phyloP scores from a whole-genome alignment of 352 stramenopile genomes.

The Pythium guiyangense region DNA sequence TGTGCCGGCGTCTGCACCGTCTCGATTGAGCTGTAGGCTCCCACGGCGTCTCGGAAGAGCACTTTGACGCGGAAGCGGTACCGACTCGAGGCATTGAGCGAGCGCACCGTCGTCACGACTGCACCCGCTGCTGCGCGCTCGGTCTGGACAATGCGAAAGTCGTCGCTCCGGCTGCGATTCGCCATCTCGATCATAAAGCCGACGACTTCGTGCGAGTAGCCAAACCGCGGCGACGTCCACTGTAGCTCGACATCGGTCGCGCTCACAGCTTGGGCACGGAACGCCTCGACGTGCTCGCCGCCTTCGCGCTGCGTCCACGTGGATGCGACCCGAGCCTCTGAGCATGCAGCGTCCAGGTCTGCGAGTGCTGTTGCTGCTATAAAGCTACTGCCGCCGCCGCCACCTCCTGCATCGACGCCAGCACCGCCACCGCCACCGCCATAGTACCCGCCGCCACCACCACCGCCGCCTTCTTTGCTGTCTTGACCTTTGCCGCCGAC shows the following conservation, averaged over 20 bases:
- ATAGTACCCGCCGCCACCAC: conserved; percentile 69
- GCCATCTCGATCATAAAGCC: conserved; percentile 61
- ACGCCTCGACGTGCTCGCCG: conserved; percentile 21
- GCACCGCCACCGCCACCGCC: conserved; percentile 66
- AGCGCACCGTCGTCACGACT: conserved; percentile 16
- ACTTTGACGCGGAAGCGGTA: conserved; percentile 59
- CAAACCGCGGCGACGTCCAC: conserved; percentile 37
- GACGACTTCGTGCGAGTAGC: conserved; percentile 34
- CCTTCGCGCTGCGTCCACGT: conserved; percentile 7
- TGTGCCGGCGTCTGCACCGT: conserved; percentile 27
- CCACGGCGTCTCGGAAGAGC: conserved; percentile 34
- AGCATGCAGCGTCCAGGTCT: neutral
- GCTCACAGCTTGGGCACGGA: conserved; percentile 16
- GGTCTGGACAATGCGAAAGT: conserved; percentile 45
- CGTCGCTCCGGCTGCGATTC: conserved; percentile 43
- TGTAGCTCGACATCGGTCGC: conserved; percentile 33
- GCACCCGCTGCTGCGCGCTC: conserved; percentile 15
- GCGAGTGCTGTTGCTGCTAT: conserved; percentile 10
- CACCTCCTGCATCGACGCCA: conserved; percentile 53
- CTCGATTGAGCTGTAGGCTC: conserved; percentile 28
- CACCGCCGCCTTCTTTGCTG: conserved; percentile 71
- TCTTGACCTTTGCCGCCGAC: conserved; percentile 63
- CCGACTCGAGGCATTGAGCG: conserved; percentile 20
- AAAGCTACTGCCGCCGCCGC: conserved; percentile 62
- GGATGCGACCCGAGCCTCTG: conserved; percentile 13